A percentile compares a stretch with the other conserved stretches of the same genome.
phyloP scores from a whole-genome alignment of 495 filamentous ascomycete species.

The Neurospora sp. region DNA sequence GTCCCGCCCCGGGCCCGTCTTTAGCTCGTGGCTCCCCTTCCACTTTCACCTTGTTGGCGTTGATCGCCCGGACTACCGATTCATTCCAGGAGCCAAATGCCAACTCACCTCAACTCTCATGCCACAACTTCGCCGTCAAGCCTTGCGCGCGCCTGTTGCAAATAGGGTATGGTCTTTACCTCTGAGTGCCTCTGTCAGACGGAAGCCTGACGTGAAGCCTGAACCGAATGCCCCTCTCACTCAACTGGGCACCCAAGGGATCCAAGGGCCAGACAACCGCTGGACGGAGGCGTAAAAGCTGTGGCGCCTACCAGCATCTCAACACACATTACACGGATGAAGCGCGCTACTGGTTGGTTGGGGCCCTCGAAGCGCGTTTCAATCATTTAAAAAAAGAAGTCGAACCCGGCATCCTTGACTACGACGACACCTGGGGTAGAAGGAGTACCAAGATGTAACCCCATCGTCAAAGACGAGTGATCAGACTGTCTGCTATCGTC shows the following conservation, averaged over 20 bases:
- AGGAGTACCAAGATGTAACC: background rate
- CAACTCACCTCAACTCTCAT: background rate
- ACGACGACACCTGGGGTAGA: background rate
- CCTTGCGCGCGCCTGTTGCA: background rate
- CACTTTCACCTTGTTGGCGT: background rate
- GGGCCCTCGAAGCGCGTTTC: conserved; percentile 19
- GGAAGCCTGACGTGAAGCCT: background rate
- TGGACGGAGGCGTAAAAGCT: conserved; percentile 1
- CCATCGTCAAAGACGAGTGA: background rate
- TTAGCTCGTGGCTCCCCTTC: conserved; percentile 6
- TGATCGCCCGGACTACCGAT: background rate
- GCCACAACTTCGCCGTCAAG: background rate
- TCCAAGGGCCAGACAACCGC: conserved; percentile 1
- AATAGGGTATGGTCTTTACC: background rate
- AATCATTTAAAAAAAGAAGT: conserved; percentile 25
- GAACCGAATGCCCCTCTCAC: background rate
- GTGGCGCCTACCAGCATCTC: conserved; percentile 6
- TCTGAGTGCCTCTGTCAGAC: background rate
- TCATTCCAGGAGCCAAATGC: background rate
- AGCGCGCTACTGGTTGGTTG: conserved; percentile 24
- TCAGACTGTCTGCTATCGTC: background rate
- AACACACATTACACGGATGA: conserved; percentile 22
- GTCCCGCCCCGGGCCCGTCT: background rate
- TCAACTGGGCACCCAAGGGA: background rate
- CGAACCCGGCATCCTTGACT: conserved; percentile 10